A percentile compares a stretch with the other conserved stretches of the same genome.
Evolutionary conservation across 2,329 filamentous ascomycete species (phyloP).

Genomic region (Apiospora sp.): DNA sequence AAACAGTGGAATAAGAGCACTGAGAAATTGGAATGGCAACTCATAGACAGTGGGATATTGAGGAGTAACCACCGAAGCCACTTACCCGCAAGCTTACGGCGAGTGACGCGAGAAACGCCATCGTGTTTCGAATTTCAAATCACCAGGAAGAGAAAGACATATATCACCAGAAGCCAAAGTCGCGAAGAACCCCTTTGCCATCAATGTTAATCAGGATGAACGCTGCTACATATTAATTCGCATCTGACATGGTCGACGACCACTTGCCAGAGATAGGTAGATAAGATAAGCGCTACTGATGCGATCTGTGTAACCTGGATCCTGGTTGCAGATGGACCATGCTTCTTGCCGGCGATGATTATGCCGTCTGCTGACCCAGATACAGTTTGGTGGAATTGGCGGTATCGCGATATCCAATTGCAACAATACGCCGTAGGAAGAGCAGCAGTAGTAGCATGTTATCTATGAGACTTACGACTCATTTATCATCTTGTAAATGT

Average conservation of each 20-base stretch:
- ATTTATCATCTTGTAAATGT: neutral
- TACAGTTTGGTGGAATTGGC: neutral
- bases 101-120: neutral
- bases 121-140: neutral
- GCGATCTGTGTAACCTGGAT: neutral
- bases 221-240: neutral
- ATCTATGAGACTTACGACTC: neutral
- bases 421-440: neutral
- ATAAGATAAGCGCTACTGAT: neutral
- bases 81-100: neutral
- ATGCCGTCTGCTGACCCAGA: neutral
- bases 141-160: neutral
- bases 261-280: neutral
- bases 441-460: too few species aligned
- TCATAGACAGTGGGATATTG: too few species aligned
- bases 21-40: too few species aligned
- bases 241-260: fast-evolving
- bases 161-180: neutral
- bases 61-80: too few species aligned
- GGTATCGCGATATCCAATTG: neutral
- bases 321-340: neutral
- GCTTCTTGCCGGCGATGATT: neutral
- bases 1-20: too few species aligned
- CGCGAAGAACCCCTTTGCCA: neutral
- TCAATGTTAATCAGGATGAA: neutral